Evolutionary conservation across 495 filamentous ascomycete genomes (phyloP), one percentile per base, ranked within the genome.

Genomic region (Hyaloscypha variabilis): DNA sequence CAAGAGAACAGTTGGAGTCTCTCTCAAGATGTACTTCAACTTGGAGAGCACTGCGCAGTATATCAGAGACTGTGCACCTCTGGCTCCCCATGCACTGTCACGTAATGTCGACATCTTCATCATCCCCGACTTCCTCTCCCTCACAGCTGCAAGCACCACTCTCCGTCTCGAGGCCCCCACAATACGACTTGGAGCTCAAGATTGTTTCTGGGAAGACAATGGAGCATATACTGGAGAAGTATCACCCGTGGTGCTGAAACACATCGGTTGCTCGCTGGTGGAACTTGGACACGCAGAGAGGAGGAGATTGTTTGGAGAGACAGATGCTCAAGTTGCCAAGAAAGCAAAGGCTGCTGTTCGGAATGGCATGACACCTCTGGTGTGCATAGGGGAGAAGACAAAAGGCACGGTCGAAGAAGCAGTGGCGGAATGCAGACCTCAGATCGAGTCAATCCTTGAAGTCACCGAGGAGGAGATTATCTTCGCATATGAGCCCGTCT

Each of bases 401-500:
- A 67, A 75, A 23, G 80, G 83, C n/a, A 61, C 72, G 23, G 82
- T 81, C 0, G 73, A 83, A 62, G 81, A 81, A 0, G 91, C 91
- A 0, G 81, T 89, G 1, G 63, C 78, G 5, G 90, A 93, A 74
- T 91, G 90, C 63, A 77, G 77, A 31, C 73, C 77, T 21, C 90
- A 94, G 65, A 80, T 95, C 17, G 78, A 78, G 24, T 78, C 83
- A 2, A 85, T 90, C 8, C 70, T 95, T 21, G 76, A 76, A 17
- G 83, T 79, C 0, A 76, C 71, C 2, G 79, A 86, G 11, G 83
- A 82, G 1, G 85, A 92, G n/a, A 83, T 94, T 23, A 86, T 94
- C 17, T 81, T 95, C 46, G 92, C 91, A 3, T 96, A 96, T 73
- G 92, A 96, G 78, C 92, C 92, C 13, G 90, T 94, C 1, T 96